Evolutionary conservation across 306 rosid genomes (phyloP).

Genomic region (Cyamopsis tetragonoloba): DNA sequence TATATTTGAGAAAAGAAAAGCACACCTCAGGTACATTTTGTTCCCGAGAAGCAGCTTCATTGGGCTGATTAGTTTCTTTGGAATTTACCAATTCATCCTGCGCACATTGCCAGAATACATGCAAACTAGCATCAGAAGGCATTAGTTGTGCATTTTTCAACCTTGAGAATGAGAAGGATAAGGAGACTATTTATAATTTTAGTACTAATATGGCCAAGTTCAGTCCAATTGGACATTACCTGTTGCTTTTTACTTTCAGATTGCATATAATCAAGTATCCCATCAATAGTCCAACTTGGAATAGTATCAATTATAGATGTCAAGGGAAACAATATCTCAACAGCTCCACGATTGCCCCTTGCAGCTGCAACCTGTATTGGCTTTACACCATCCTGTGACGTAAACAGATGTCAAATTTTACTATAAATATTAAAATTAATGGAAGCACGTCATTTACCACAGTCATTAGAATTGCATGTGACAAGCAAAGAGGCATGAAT

Average conservation of each 20-base stretch:
- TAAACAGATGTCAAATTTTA: constrained; percentile 23
- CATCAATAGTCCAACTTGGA: constrained; percentile 77
- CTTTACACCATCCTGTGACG: constrained; percentile 78
- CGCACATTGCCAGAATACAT: constrained; percentile 16
- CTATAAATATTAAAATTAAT: constrained; percentile 21
- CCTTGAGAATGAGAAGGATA: constrained; percentile 2
- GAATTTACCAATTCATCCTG: constrained; percentile 46
- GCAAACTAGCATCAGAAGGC: neutral
- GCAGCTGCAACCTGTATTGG: constrained; percentile 79
- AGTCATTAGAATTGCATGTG: constrained; percentile 8
- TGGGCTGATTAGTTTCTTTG: constrained; percentile 32
- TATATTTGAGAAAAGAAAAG: constrained; percentile 6
- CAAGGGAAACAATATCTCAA: constrained; percentile 76
- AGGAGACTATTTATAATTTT: neutral
- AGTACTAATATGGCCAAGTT: constrained; percentile 6
- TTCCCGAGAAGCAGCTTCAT: constrained; percentile 39
- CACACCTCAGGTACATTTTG: constrained; percentile 72
- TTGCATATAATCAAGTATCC: constrained; percentile 62
- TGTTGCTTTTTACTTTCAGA: constrained; percentile 54
- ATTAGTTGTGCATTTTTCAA: neutral
- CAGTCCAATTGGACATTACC: constrained; percentile 40
- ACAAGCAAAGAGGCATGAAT: neutral
- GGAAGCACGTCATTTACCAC: neutral
- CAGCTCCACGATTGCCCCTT: constrained; percentile 57
- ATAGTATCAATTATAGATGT: constrained; percentile 57